Percentiles rank a stretch among this genome's conserved stretches.
phyloP scores from a whole-genome alignment of 768 basidiomycete species.

The Mrakia blollopis region DNA sequence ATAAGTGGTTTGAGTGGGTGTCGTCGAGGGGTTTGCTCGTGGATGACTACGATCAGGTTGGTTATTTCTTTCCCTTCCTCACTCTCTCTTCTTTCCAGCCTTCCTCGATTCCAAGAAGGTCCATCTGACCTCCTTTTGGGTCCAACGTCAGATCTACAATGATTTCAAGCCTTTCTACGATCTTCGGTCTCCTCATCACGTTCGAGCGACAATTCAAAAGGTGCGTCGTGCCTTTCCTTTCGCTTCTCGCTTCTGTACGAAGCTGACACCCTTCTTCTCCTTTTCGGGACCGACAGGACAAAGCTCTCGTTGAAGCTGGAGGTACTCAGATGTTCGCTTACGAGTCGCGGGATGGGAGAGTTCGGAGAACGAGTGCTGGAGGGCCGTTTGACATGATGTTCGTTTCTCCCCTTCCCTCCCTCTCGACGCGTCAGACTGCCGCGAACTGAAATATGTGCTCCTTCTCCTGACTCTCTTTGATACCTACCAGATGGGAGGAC shows the following conservation, averaged over 20 bases:
- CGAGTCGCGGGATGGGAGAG: background rate
- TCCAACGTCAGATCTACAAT: background rate
- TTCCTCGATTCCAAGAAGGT: no score
- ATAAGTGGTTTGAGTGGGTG: slow-evolving; percentile 20
- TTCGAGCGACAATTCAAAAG: background rate
- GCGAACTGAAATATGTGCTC: no score
- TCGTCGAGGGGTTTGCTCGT: background rate
- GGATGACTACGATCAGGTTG: slow-evolving; percentile 19
- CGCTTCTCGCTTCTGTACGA: background rate
- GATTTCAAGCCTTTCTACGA: slow-evolving; percentile 19
- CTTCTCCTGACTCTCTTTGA: background rate
- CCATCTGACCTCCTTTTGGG: background rate
- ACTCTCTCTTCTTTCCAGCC: no score
- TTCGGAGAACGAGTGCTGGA: slow-evolving; percentile 3
- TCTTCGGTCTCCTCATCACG: background rate
- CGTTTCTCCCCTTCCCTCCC: background rate
- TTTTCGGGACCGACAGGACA: background rate
- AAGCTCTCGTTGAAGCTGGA: slow-evolving; percentile 1
- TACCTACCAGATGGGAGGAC: background rate
- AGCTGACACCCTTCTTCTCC: background rate
- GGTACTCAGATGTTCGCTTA: background rate
- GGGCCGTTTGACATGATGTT: background rate
- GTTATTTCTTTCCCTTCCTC: background rate
- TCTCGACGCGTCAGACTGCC: background rate
- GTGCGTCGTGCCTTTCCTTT: background rate